A percentile compares a stretch with the other conserved stretches of the same genome.
Evolutionary conservation across 345 rosid species (phyloP).

Genomic region (Camelina laxa): DNA sequence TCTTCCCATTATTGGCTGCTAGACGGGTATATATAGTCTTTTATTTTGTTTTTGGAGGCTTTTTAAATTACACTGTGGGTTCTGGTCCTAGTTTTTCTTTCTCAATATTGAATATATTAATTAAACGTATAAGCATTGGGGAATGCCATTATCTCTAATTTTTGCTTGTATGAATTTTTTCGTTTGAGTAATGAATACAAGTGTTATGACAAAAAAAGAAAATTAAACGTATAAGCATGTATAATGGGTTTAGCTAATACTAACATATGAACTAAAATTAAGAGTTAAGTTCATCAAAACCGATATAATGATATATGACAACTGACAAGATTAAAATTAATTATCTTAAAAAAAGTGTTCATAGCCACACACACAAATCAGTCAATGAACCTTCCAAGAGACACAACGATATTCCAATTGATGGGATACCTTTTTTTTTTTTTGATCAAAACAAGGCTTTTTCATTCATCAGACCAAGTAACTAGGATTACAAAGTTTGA

Average conservation of each 20-base stretch:
- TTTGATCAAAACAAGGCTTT: too few relatives aligned
- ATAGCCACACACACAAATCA: background rate
- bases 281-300: background rate
- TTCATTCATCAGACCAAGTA: too few relatives aligned
- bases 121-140: background rate
- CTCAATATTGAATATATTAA: background rate
- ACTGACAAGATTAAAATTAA: too few relatives aligned
- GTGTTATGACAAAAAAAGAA: too few relatives aligned
- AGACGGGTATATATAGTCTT: background rate
- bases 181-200: too few relatives aligned
- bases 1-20: slow-evolving; percentile 32
- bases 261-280: background rate
- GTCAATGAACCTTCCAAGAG: background rate
- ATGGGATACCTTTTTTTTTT: background rate
- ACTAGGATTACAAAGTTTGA: too few relatives aligned
- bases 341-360: background rate
- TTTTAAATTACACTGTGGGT: background rate
- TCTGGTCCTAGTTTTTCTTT: slow-evolving; percentile 2
- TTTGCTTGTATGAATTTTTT: too few relatives aligned
- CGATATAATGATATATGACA: too few relatives aligned
- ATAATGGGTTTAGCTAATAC: background rate
- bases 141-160: too few relatives aligned
- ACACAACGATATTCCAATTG: background rate
- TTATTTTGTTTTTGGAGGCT: slow-evolving; percentile 20
- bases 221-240: background rate